Conservation (phyloP, 2,329 filamentous ascomycete genomes). For the Alternaria ventricosa region DNA sequence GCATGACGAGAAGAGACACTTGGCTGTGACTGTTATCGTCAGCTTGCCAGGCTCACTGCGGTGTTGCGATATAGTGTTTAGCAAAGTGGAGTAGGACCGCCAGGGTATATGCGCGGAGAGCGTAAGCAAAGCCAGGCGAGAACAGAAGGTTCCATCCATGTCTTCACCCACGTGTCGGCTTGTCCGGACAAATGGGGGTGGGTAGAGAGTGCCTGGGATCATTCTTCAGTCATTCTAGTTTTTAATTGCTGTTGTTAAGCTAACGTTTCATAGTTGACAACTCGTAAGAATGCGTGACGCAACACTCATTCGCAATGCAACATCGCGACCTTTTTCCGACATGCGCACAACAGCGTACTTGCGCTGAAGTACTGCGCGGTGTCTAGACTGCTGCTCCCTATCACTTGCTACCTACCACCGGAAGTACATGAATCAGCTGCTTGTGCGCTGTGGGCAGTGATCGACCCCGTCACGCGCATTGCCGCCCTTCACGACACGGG, state of each 20-base stretch:
- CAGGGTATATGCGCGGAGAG: neutral
- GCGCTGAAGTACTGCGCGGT: neutral
- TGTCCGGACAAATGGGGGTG: neutral
- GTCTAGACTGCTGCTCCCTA: neutral
- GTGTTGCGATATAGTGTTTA: neutral
- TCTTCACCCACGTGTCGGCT: neutral
- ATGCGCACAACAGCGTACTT: neutral
- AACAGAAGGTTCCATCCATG: neutral
- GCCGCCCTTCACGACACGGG: neutral
- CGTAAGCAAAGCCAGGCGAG: neutral
- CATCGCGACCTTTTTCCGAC: neutral
- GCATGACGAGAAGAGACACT: neutral
- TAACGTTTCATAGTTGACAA: constrained; percentile 1
- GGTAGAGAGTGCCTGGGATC: neutral
- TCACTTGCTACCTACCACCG: neutral
- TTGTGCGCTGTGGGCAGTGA: neutral
- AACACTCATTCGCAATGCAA: neutral
- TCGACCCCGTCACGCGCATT: constrained; percentile 1
- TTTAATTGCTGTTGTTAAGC: neutral
- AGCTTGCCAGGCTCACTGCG: neutral
- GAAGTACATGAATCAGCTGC: neutral
- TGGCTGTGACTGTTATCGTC: neutral
- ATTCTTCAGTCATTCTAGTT: neutral
- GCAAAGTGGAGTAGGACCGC: neutral
- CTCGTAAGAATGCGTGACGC: neutral